phyloP scores from a whole-genome alignment of 805 yeast genomes.

The Komagataella pseudopastoris region DNA sequence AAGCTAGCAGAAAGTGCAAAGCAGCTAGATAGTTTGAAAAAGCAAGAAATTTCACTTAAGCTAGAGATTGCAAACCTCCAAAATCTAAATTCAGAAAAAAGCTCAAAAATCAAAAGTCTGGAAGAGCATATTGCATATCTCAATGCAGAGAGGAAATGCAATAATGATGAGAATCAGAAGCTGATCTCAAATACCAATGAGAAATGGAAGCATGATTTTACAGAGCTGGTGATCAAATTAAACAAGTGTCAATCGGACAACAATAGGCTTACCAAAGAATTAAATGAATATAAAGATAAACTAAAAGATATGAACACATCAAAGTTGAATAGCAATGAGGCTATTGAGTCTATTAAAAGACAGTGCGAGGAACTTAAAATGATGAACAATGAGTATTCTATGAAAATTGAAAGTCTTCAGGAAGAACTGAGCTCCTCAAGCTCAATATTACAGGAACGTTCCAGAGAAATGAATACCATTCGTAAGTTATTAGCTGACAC shows the following conservation, averaged over 20 bases:
- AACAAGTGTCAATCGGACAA: slow-evolving; percentile 28
- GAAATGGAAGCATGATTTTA: slow-evolving; percentile 15
- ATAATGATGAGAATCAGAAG: slow-evolving; percentile 25
- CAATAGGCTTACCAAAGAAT: slow-evolving; percentile 22
- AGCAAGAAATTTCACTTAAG: slow-evolving; percentile 30
- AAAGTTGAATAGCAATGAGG: slow-evolving; percentile 18
- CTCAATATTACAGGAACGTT: slow-evolving; percentile 62
- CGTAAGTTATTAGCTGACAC: slow-evolving; percentile 55
- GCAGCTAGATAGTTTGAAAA: slow-evolving; percentile 25
- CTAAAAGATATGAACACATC: slow-evolving; percentile 20
- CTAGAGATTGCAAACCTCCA: slow-evolving; percentile 34
- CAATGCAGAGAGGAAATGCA: slow-evolving; percentile 13
- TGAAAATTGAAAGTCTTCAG: slow-evolving; percentile 51
- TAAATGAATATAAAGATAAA: slow-evolving; percentile 25
- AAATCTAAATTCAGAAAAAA: slow-evolving; percentile 22
- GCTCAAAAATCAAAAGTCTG: slow-evolving; percentile 20
- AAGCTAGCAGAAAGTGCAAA: slow-evolving; percentile 1
- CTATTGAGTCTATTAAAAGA: slow-evolving; percentile 37
- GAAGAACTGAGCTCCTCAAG: slow-evolving; percentile 76
- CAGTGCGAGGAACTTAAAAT: slow-evolving; percentile 63
- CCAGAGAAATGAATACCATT: slow-evolving; percentile 64
- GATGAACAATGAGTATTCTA: slow-evolving; percentile 51
- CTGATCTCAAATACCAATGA: slow-evolving; percentile 26
- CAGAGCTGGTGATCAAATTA: slow-evolving; percentile 21
- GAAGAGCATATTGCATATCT: slow-evolving; percentile 25